These are phyloP conservation scores for Crucibulum parvulum DNA, from an alignment of 1,284 basidiomycete genomes.

Conservation along the genomic window DNA sequence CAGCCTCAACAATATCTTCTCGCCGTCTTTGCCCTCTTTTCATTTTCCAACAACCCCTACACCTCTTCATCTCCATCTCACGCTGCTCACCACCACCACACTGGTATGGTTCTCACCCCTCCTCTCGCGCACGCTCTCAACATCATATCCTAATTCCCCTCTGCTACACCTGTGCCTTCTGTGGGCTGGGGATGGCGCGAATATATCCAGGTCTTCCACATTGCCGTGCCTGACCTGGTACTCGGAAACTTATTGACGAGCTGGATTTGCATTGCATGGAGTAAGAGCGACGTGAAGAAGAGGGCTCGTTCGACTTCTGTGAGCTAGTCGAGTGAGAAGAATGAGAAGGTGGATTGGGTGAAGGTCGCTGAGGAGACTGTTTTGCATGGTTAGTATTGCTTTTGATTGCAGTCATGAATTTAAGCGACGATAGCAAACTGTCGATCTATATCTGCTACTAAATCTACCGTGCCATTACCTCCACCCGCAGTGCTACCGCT, in stretches of 20 bases:
- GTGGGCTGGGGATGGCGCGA: slow-evolving; percentile 53
- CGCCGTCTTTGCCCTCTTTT: slow-evolving; percentile 79
- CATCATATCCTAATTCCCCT: slow-evolving; percentile 29
- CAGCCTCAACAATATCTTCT: slow-evolving; percentile 68
- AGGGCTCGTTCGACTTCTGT: neutral
- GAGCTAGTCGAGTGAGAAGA: slow-evolving; percentile 1
- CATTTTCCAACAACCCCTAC: slow-evolving; percentile 77
- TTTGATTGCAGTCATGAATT: slow-evolving; percentile 2
- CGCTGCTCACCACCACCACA: slow-evolving; percentile 29
- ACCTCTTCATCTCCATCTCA: slow-evolving; percentile 43
- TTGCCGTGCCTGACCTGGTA: slow-evolving; percentile 66
- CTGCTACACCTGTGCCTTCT: slow-evolving; percentile 11
- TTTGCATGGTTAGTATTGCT: slow-evolving; percentile 21
- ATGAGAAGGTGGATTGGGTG: slow-evolving; percentile 25
- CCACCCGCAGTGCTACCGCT: slow-evolving; percentile 45
- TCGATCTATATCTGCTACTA: slow-evolving; percentile 51
- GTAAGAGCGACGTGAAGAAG: slow-evolving; percentile 5
- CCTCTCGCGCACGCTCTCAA: slow-evolving; percentile 36
- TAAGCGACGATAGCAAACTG: slow-evolving; percentile 33
- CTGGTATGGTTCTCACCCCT: slow-evolving; percentile 41
- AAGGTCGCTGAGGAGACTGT: slow-evolving; percentile 32
- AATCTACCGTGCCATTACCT: slow-evolving; percentile 57
- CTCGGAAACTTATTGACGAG: slow-evolving; percentile 56
- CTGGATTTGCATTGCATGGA: slow-evolving; percentile 31
- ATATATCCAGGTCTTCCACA: slow-evolving; percentile 62